phyloP scores from a whole-genome alignment of 2,329 filamentous ascomycete genomes.

The Pseudogymnoascus sp. region DNA sequence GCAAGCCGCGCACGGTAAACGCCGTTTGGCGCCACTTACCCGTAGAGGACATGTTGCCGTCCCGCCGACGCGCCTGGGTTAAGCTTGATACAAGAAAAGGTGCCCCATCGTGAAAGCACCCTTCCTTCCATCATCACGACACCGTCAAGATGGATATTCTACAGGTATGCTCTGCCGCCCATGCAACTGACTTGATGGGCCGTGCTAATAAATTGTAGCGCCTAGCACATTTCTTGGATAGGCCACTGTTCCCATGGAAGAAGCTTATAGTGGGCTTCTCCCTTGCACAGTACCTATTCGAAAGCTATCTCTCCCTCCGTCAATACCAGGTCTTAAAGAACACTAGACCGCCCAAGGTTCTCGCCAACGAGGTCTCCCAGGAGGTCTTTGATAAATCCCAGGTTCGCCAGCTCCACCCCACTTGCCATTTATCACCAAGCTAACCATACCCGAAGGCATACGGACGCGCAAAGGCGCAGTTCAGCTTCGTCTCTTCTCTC shows the following conservation, averaged over 20 bases:
- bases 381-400: slow-evolving; percentile 93
- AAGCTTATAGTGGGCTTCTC: slow-evolving; percentile 91
- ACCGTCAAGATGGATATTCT: slow-evolving; percentile 27
- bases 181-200: not conserved
- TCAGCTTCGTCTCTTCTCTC: slow-evolving; percentile 69
- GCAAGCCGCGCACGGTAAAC: not conserved
- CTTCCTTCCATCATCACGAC: not conserved
- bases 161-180: slow-evolving; percentile 21
- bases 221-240: slow-evolving; percentile 80
- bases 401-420: slow-evolving; percentile 32
- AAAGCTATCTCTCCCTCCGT: slow-evolving; percentile 78
- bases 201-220: slow-evolving; percentile 36
- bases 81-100: not conserved
- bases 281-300: slow-evolving; percentile 80
- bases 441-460: slow-evolving; percentile 51
- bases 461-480: slow-evolving; percentile 90
- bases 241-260: slow-evolving; percentile 95
- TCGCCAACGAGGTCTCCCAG: slow-evolving; percentile 79
- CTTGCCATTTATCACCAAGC: not conserved
- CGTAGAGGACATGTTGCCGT: not conserved
- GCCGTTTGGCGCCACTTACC: not conserved
- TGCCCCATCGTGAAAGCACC: not conserved
- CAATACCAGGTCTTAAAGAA: slow-evolving; percentile 83
- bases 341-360: slow-evolving; percentile 72
- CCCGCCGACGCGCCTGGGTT: not conserved